Conservation (phyloP, 2,329 filamentous ascomycete species). For the Cladosporium sp. region DNA sequence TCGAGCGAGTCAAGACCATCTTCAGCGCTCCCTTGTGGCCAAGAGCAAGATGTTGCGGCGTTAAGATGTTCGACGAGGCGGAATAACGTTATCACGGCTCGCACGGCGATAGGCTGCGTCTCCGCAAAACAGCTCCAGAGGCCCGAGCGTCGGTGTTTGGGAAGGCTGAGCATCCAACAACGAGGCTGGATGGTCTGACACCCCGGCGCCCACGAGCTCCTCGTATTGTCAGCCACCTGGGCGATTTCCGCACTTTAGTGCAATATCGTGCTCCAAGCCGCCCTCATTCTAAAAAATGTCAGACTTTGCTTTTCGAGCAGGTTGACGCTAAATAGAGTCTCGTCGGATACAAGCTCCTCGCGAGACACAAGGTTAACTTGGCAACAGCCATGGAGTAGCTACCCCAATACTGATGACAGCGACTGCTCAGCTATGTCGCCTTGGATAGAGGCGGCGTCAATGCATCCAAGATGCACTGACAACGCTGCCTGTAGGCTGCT, state of each 20-base stretch:
- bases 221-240: too few relatives aligned
- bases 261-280: too few relatives aligned
- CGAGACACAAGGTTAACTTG: not conserved
- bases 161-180: constrained; percentile 2
- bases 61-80: not conserved
- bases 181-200: constrained; percentile 5
- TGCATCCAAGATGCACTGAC: too few relatives aligned
- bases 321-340: not conserved
- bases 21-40: not conserved
- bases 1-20: too few relatives aligned
- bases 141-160: not conserved
- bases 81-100: not conserved
- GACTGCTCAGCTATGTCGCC: too few relatives aligned
- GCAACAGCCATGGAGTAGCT: not conserved
- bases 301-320: not conserved
- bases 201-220: not conserved
- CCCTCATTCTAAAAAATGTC: not conserved
- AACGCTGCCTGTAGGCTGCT: too few relatives aligned
- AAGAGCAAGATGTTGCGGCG: not conserved
- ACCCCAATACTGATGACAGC: too few relatives aligned
- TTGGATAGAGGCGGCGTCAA: too few relatives aligned
- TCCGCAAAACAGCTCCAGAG: not conserved
- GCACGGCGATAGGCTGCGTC: not conserved
- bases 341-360: not conserved
- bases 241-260: too few relatives aligned